Percentiles rank a stretch among this genome's conserved stretches.
phyloP scores from a whole-genome alignment of 2,329 filamentous ascomycete genomes.

The Madurella mycetomatis region DNA sequence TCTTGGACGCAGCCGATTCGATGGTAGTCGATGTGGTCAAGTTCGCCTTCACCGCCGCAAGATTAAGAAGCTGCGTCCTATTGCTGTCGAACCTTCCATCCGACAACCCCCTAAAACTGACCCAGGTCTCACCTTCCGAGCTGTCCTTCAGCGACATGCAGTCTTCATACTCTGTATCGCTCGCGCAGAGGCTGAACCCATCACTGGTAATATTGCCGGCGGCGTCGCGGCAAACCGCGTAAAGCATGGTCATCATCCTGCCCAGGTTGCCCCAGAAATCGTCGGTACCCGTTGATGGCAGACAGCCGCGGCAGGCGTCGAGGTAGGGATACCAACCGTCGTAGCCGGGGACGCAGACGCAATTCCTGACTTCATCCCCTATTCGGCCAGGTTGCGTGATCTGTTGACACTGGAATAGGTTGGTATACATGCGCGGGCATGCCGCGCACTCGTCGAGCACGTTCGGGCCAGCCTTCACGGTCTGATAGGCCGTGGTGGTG shows the following conservation, averaged over 20 bases:
- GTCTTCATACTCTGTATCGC: background rate
- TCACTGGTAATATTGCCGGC: conserved; percentile 1
- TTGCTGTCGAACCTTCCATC: background rate
- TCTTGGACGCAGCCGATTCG: too few relatives aligned
- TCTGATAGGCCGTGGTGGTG: background rate
- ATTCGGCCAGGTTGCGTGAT: background rate
- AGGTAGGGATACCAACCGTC: conserved; percentile 8
- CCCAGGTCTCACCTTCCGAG: too few relatives aligned
- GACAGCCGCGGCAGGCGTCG: conserved; percentile 3
- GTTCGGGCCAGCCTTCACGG: background rate
- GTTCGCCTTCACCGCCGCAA: background rate
- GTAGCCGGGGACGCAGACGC: conserved; percentile 4
- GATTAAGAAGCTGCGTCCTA: background rate
- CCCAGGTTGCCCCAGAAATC: conserved; percentile 5
- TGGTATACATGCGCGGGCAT: background rate
- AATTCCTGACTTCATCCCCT: background rate
- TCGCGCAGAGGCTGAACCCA: background rate
- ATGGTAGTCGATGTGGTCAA: background rate
- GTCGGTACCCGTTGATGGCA: background rate
- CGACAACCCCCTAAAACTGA: too few relatives aligned
- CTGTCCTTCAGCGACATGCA: too few relatives aligned
- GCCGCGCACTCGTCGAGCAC: background rate
- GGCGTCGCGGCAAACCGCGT: background rate
- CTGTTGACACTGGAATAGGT: background rate
- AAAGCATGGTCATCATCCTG: background rate